A percentile compares a stretch with the other conserved stretches of the same genome.
Conservation (phyloP, 805 yeast genomes). For the Blastobotrys terrestris region DNA sequence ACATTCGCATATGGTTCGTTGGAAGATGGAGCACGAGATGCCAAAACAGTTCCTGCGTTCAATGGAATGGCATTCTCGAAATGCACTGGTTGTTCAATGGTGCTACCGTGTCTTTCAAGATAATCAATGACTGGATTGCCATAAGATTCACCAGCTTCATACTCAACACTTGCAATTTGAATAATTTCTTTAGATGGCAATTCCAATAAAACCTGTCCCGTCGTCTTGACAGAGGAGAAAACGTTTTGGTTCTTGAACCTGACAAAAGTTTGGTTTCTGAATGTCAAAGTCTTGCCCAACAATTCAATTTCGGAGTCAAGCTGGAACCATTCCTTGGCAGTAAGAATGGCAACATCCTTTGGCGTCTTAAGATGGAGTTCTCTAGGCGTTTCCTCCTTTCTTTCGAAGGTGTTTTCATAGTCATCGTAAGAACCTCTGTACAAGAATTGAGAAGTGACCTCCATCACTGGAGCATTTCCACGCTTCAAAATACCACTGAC, state of each 20-base stretch:
- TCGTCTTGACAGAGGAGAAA: constrained; percentile 72
- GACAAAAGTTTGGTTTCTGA: constrained; percentile 81
- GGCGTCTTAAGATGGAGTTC: constrained; percentile 65
- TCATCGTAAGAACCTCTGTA: constrained; percentile 90
- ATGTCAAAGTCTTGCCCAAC: constrained; percentile 72
- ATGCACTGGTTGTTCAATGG: constrained; percentile 88
- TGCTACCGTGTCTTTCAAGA: constrained; percentile 82
- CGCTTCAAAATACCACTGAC: constrained; percentile 85
- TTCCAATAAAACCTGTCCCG: constrained; percentile 81
- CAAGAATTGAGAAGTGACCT: constrained; percentile 90
- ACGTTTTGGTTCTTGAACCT: constrained; percentile 71
- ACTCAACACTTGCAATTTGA: constrained; percentile 76
- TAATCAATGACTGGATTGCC: constrained; percentile 98
- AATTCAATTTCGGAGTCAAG: constrained; percentile 59
- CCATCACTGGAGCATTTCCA: constrained; percentile 77
- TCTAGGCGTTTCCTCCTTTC: constrained; percentile 79
- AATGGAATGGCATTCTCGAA: constrained; percentile 90
- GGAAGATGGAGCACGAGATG: constrained; percentile 78
- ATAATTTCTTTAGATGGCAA: constrained; percentile 85
- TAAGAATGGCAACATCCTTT: constrained; percentile 88
- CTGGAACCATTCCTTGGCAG: constrained; percentile 97
- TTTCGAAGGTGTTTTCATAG: constrained; percentile 87
- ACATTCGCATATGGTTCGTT: constrained; percentile 96
- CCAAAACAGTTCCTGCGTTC: constrained; percentile 43
- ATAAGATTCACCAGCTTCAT: constrained; percentile 85